These are phyloP conservation scores for Zygosaccharomyces siamensis DNA, from an alignment of 805 yeast species.

Conservation along the genomic window DNA sequence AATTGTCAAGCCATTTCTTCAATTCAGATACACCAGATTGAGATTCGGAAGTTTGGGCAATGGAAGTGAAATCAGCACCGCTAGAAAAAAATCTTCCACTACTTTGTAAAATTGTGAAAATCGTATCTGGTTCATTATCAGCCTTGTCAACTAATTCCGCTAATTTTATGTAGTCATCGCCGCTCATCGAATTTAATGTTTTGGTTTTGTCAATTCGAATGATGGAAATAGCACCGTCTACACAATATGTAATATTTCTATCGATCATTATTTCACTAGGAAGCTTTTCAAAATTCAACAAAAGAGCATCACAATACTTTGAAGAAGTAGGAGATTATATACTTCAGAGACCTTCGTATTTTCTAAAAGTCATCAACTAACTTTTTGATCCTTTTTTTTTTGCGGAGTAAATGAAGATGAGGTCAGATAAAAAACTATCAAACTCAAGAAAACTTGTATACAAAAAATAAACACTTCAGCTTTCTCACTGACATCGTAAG, in stretches of 20 bases:
- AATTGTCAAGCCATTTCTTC: slow-evolving; percentile 48
- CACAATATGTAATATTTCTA: slow-evolving; percentile 14
- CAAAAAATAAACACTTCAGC: too few relatives aligned
- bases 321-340: neutral
- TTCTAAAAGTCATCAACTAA: too few relatives aligned
- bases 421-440: too few relatives aligned
- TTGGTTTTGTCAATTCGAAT: slow-evolving; percentile 63
- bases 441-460: too few relatives aligned
- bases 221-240: slow-evolving; percentile 40
- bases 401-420: too few relatives aligned
- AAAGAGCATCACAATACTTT: too few relatives aligned
- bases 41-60: slow-evolving; percentile 15
- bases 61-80: slow-evolving; percentile 66
- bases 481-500: too few relatives aligned
- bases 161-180: slow-evolving; percentile 56
- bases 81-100: slow-evolving; percentile 76
- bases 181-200: slow-evolving; percentile 61
- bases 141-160: slow-evolving; percentile 59
- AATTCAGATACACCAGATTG: slow-evolving; percentile 24
- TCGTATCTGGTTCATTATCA: slow-evolving; percentile 54
- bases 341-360: neutral
- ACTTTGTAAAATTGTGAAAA: slow-evolving; percentile 61
- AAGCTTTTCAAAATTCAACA: neutral
- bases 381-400: too few relatives aligned
- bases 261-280: neutral